Evolutionary conservation across 1,139 yeast species (phyloP).

Genomic region (Blastobotrys indianensis): DNA sequence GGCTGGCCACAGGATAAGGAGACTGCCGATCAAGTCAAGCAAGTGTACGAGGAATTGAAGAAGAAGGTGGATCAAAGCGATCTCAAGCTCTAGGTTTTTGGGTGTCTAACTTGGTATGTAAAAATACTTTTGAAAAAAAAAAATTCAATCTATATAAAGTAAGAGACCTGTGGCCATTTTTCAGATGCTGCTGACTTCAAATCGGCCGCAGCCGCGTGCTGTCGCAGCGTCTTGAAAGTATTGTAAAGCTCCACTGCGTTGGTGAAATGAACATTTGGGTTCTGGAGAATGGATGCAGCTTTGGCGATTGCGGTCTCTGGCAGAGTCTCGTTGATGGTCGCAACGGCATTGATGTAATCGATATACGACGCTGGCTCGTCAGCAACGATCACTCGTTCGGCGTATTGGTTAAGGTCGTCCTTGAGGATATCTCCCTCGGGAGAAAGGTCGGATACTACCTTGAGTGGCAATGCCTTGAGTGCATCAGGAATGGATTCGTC

Average conservation of each 20-base stretch:
- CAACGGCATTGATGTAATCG: no score
- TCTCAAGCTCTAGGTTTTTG: slow-evolving; percentile 4
- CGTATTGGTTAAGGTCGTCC: slow-evolving; percentile 22
- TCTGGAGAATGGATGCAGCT: slow-evolving; percentile 5
- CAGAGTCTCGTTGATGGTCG: no score
- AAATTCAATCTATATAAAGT: slow-evolving; percentile 2
- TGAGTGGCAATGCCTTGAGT: slow-evolving; percentile 29
- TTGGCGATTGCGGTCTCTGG: background rate
- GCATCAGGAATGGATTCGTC: slow-evolving; percentile 29
- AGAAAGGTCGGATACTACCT: slow-evolving; percentile 28
- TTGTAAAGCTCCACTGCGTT: slow-evolving; percentile 12
- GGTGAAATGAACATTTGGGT: background rate
- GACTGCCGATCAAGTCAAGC: slow-evolving; percentile 59
- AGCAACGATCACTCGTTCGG: slow-evolving; percentile 12
- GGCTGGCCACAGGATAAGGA: slow-evolving; percentile 85
- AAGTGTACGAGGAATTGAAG: slow-evolving; percentile 55
- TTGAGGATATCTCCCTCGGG: slow-evolving; percentile 25
- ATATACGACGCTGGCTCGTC: no score
- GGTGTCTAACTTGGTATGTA: background rate
- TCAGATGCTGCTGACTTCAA: slow-evolving; percentile 15
- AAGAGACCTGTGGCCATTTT: slow-evolving; percentile 20
- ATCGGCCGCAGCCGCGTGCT: slow-evolving; percentile 15
- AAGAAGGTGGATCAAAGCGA: slow-evolving; percentile 36
- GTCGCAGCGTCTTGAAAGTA: slow-evolving; percentile 11
- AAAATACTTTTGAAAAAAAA: background rate